phyloP scores from a whole-genome alignment of 805 yeast species.

The Pichia paraexigua region DNA sequence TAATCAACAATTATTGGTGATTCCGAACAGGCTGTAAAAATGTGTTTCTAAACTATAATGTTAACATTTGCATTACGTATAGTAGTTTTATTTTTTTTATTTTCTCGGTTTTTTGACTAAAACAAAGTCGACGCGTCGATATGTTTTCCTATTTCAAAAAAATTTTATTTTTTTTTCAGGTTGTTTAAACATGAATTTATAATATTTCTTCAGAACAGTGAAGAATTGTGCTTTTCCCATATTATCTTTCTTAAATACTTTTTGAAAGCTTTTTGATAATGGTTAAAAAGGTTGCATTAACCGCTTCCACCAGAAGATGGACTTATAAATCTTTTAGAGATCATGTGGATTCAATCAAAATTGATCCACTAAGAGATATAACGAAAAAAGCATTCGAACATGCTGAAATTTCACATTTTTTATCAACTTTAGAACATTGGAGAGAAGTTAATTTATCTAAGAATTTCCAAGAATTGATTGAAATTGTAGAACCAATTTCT shows the following conservation, averaged over 20 bases:
- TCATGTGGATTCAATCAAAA: conserved; percentile 72
- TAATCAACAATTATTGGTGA: not conserved
- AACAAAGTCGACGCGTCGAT: conserved; percentile 4
- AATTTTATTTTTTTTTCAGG: not conserved
- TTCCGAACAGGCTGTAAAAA: not conserved
- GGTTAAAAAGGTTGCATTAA: conserved; percentile 35
- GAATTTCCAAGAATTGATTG: conserved; percentile 55
- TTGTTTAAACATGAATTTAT: not conserved
- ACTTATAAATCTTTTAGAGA: conserved; percentile 75
- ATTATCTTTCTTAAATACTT: not conserved
- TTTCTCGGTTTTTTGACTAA: not conserved
- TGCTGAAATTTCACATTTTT: conserved; percentile 70
- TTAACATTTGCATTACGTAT: not conserved
- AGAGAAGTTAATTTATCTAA: conserved; percentile 74
- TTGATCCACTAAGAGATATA: conserved; percentile 57
- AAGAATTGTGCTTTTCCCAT: not conserved
- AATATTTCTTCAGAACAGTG: not conserved
- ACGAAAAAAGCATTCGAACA: conserved; percentile 57
- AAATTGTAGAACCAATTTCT: conserved; percentile 43
- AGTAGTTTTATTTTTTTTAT: not conserved
- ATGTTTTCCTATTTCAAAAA: not conserved
- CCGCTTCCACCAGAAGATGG: conserved; percentile 49
- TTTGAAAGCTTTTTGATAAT: conserved; percentile 9
- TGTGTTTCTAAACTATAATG: too few species aligned
- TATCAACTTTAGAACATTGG: conserved; percentile 80